Evolutionary conservation across 2,329 filamentous ascomycete species (phyloP).

Genomic region (Coniella vitis): DNA sequence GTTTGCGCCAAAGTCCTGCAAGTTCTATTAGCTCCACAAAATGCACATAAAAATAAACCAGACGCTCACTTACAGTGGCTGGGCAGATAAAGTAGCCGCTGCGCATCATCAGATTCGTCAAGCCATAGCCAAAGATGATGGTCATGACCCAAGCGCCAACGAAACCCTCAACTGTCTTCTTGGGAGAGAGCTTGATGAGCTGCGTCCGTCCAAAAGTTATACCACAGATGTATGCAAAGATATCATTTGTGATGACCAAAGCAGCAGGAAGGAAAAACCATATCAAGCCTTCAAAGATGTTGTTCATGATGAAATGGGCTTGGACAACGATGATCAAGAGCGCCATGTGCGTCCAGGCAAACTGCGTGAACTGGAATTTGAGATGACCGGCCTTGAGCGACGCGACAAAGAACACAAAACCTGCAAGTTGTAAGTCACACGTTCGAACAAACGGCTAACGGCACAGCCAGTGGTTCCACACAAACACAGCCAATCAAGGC

Average conservation of each 20-base stretch:
- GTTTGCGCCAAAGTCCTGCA: slow-evolving; percentile 80
- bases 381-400: slow-evolving; percentile 94
- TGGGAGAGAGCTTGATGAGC: slow-evolving; percentile 94
- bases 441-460: not conserved
- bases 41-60: not conserved
- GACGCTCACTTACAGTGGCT: slow-evolving; percentile 58
- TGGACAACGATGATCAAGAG: slow-evolving; percentile 96
- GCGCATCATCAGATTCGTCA: slow-evolving; percentile 78
- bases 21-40: not conserved
- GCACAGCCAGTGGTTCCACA: too few relatives aligned
- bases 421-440: slow-evolving; percentile 37
- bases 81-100: slow-evolving; percentile 99
- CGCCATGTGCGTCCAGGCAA: slow-evolving; percentile 99
- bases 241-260: slow-evolving; percentile 97
- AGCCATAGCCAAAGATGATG: slow-evolving; percentile 71
- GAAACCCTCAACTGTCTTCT: slow-evolving; percentile 98
- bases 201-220: slow-evolving; percentile 96
- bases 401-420: slow-evolving; percentile 96
- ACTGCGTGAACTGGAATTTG: slow-evolving; percentile 98
- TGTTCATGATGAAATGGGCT: slow-evolving; percentile 99
- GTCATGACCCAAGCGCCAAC: slow-evolving; percentile 96
- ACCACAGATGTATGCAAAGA: slow-evolving; percentile 95
- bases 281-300: slow-evolving; percentile 98
- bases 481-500: not conserved
- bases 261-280: slow-evolving; percentile 98